Percentiles rank a stretch among this genome's conserved stretches.
phyloP scores from a whole-genome alignment of 2,329 filamentous ascomycete genomes.

The Tolypocladium capitatum region DNA sequence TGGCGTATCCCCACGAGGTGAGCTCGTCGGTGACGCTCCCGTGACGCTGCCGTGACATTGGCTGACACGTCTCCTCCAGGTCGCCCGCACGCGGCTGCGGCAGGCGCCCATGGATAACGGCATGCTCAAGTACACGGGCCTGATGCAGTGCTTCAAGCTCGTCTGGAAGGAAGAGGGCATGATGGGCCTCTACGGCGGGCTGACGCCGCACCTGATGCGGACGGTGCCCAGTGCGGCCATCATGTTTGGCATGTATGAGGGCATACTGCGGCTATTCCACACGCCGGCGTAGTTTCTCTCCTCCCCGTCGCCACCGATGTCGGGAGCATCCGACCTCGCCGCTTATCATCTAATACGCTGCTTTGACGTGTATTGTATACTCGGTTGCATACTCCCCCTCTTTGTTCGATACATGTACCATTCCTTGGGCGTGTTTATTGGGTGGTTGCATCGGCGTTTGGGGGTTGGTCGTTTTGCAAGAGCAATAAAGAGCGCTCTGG shows the following conservation, averaged over 20 bases:
- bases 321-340: not conserved
- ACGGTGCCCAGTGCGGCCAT: constrained; percentile 88
- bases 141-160: constrained; percentile 77
- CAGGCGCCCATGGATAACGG: constrained; percentile 66
- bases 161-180: constrained; percentile 84
- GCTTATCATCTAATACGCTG: not conserved
- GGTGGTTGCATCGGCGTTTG: not conserved
- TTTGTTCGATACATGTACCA: not conserved
- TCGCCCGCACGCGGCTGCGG: constrained; percentile 70
- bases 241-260: constrained; percentile 84
- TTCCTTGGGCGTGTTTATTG: not conserved
- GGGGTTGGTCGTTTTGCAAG: not conserved
- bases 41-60: not conserved
- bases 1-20: constrained; percentile 90
- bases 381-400: not conserved
- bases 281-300: constrained; percentile 16
- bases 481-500: not conserved
- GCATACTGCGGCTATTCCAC: constrained; percentile 36
- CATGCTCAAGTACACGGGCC: constrained; percentile 71
- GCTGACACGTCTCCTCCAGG: constrained; percentile 27
- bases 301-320: not conserved
- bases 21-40: constrained; percentile 12
- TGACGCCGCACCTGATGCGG: constrained; percentile 82
- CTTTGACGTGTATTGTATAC: not conserved
- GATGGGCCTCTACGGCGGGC: constrained; percentile 72